These are phyloP conservation scores for Metarhizium humberi DNA, from an alignment of 2,329 filamentous ascomycete genomes.

Conservation along the genomic window DNA sequence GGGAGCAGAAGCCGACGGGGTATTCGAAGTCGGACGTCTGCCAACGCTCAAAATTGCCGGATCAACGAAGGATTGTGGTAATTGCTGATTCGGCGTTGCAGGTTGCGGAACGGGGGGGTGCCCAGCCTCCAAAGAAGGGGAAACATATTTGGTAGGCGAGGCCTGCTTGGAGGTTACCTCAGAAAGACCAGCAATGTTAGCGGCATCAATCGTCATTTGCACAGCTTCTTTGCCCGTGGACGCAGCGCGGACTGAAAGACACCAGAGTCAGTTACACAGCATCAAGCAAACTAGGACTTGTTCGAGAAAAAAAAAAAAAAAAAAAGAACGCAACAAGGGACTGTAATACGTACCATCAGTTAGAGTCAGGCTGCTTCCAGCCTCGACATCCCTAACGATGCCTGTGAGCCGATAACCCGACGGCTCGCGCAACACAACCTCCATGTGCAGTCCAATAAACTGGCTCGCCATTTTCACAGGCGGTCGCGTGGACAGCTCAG, in stretches of 20 bases:
- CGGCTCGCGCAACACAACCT: slow-evolving; percentile 61
- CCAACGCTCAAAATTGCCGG: slow-evolving; percentile 71
- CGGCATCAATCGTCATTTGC: slow-evolving; percentile 35
- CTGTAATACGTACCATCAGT: slow-evolving; percentile 52
- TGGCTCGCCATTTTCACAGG: slow-evolving; percentile 38
- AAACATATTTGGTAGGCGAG: slow-evolving; percentile 17
- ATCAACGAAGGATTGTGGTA: slow-evolving; percentile 53
- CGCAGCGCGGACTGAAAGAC: slow-evolving; percentile 26
- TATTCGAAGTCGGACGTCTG: slow-evolving; percentile 26
- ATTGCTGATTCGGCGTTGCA: slow-evolving; percentile 17
- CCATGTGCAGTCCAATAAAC: slow-evolving; percentile 69
- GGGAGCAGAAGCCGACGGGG: slow-evolving; percentile 14
- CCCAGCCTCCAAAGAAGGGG: slow-evolving; percentile 14
- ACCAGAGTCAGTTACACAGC: neutral
- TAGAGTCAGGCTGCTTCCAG: slow-evolving; percentile 60
- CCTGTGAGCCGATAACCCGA: slow-evolving; percentile 58
- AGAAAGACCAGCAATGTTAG: slow-evolving; percentile 35
- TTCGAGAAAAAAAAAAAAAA: neutral
- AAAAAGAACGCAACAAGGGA: neutral
- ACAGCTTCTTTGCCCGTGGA: slow-evolving; percentile 31
- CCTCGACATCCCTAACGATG: slow-evolving; percentile 57
- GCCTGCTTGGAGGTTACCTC: slow-evolving; percentile 25
- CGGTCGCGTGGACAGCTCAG: neutral
- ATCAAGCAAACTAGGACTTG: neutral
- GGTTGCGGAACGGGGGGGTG: slow-evolving; percentile 7